Percentiles rank a stretch among this genome's conserved stretches.
Evolutionary conservation across 495 filamentous ascomycete species (phyloP).

Genomic region (Penicillium bovifimosum): DNA sequence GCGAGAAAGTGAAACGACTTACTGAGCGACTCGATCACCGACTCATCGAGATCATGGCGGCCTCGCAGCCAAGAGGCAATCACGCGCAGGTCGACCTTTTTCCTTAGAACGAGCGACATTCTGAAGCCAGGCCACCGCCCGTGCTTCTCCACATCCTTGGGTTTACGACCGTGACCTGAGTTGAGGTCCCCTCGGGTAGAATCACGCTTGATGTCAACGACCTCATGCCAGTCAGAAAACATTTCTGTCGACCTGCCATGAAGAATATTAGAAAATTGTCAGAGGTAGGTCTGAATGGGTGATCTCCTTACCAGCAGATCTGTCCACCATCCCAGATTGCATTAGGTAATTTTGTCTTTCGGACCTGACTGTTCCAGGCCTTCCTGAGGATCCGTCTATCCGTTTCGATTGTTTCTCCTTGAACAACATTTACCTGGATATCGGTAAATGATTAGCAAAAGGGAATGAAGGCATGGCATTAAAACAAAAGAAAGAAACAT

Average conservation of each 20-base stretch:
- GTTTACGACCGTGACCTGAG: no score
- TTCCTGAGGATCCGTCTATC: conserved; percentile 45
- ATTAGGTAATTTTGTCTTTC: conserved; percentile 48
- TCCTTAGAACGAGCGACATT: conserved; percentile 54
- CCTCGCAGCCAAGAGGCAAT: conserved; percentile 61
- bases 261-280: conserved; percentile 1
- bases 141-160: no score
- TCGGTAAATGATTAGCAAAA: background rate
- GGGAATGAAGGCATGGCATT: background rate
- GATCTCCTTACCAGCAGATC: conserved; percentile 62
- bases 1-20: conserved; percentile 16
- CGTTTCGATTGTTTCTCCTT: conserved; percentile 31
- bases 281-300: background rate
- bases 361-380: conserved; percentile 60
- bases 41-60: conserved; percentile 51
- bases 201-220: background rate
- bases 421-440: conserved; percentile 55
- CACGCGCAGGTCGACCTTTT: conserved; percentile 55
- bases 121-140: no score
- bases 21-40: conserved; percentile 74
- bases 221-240: conserved; percentile 25
- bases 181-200: background rate
- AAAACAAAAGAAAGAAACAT: conserved; percentile 20
- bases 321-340: conserved; percentile 77
- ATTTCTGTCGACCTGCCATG: conserved; percentile 31